Evolutionary conservation across 495 filamentous ascomycete genomes (phyloP).

Genomic region (Lasiosphaeris hirsuta): DNA sequence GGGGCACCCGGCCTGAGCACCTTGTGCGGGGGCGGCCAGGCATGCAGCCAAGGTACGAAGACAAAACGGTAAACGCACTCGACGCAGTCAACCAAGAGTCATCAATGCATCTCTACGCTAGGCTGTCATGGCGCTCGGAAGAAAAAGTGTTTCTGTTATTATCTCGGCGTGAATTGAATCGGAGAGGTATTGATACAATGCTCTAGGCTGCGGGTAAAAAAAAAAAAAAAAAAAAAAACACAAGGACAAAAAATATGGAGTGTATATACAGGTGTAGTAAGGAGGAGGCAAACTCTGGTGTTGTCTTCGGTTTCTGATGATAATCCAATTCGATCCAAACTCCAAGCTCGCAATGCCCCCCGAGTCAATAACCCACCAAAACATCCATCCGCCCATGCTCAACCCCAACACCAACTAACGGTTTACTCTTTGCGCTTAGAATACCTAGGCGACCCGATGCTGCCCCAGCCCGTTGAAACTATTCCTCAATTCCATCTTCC

Average conservation of each 20-base stretch:
- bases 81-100: neutral
- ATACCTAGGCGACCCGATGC: slow-evolving; percentile 22
- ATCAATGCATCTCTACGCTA: no score
- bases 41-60: no score
- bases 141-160: neutral
- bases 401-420: neutral
- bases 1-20: neutral
- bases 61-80: neutral
- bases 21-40: no score
- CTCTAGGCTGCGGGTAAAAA: neutral
- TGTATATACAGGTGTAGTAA: slow-evolving; percentile 1
- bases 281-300: neutral
- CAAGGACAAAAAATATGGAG: no score
- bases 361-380: no score
- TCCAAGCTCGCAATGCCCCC: neutral
- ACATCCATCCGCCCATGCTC: neutral
- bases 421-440: slow-evolving; percentile 3
- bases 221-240: neutral
- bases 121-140: neutral
- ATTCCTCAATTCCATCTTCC: slow-evolving; percentile 28
- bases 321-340: neutral
- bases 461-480: slow-evolving; percentile 35
- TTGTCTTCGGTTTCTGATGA: no score
- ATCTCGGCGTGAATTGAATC: neutral
- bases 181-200: neutral